Evolutionary conservation across 805 yeast genomes (phyloP).

Genomic region (Metschnikowia koreensis): DNA sequence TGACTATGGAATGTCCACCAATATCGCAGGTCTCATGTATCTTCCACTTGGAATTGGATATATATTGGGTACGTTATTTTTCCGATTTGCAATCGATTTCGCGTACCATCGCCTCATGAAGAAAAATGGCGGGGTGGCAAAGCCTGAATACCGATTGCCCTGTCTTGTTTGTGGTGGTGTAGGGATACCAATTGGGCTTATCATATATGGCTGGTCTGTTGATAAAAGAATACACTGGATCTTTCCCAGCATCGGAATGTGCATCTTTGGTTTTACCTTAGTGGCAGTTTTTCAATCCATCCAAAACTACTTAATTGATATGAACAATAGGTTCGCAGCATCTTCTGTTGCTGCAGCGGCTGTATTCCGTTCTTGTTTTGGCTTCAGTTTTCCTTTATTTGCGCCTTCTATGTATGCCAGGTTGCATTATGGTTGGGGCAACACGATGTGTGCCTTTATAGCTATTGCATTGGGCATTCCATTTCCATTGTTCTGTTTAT

Average conservation of each 20-base stretch:
- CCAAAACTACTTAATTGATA: constrained; percentile 67
- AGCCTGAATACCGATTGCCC: constrained; percentile 63
- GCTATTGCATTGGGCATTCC: constrained; percentile 63
- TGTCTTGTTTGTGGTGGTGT: constrained; percentile 47
- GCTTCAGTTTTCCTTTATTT: constrained; percentile 68
- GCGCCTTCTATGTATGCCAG: constrained; percentile 54
- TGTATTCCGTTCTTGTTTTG: constrained; percentile 62
- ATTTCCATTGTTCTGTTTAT: constrained; percentile 56
- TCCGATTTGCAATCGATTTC: constrained; percentile 45
- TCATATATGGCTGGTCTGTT: constrained; percentile 76
- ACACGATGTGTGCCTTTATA: constrained; percentile 58
- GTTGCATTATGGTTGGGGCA: constrained; percentile 71
- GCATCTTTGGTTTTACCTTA: constrained; percentile 56
- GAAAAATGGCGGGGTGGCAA: constrained; percentile 50
- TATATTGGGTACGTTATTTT: constrained; percentile 46
- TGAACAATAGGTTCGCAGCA: constrained; percentile 67
- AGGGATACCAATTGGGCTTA: constrained; percentile 55
- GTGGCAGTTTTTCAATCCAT: constrained; percentile 67
- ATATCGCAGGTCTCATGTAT: constrained; percentile 58
- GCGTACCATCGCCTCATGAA: constrained; percentile 37
- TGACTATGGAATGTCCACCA: constrained; percentile 45
- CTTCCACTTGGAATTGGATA: constrained; percentile 58
- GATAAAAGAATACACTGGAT: constrained; percentile 56
- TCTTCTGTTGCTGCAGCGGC: constrained; percentile 70
- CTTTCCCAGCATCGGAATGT: constrained; percentile 61